These are phyloP conservation scores for Dittrichia graveolens DNA, from an alignment of 129 eudicot species.

Conservation along the genomic window DNA sequence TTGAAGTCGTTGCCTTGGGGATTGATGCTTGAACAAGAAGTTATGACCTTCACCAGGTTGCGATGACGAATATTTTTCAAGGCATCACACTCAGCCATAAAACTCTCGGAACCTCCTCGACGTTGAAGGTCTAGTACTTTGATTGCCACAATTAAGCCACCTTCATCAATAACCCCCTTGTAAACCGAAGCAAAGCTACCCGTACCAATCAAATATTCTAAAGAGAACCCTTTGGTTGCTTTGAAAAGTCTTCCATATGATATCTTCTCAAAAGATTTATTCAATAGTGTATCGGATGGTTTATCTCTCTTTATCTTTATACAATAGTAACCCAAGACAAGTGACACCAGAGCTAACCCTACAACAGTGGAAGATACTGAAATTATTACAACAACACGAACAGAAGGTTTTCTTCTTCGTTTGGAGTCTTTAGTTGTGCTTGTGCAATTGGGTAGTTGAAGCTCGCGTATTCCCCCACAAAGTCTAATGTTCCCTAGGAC, in stretches of 20 bases:
- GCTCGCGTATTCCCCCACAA: conserved; percentile 30
- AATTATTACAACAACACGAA: conserved; percentile 3
- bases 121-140: conserved; percentile 33
- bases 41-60: conserved; percentile 35
- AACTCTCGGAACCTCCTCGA: conserved; percentile 37
- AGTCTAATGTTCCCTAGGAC: conserved; percentile 24
- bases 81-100: conserved; percentile 29
- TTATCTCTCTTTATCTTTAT: conserved; percentile 2
- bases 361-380: conserved; percentile 5
- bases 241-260: conserved; percentile 33
- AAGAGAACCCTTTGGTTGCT: conserved; percentile 38
- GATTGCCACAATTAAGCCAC: conserved; percentile 25
- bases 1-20: conserved; percentile 35
- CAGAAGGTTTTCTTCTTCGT: background rate
- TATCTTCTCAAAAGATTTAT: conserved; percentile 29
- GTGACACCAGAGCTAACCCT: background rate
- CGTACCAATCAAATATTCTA: conserved; percentile 28
- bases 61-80: conserved; percentile 38
- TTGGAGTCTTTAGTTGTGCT: background rate
- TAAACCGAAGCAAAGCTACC: conserved; percentile 41
- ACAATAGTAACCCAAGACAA: background rate
- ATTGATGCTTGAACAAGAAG: conserved; percentile 41
- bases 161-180: conserved; percentile 31
- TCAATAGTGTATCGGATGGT: background rate
- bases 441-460: conserved; percentile 25